Evolutionary conservation across 1,284 basidiomycete species (phyloP).

Genomic region (Rhizoctonia solani): DNA sequence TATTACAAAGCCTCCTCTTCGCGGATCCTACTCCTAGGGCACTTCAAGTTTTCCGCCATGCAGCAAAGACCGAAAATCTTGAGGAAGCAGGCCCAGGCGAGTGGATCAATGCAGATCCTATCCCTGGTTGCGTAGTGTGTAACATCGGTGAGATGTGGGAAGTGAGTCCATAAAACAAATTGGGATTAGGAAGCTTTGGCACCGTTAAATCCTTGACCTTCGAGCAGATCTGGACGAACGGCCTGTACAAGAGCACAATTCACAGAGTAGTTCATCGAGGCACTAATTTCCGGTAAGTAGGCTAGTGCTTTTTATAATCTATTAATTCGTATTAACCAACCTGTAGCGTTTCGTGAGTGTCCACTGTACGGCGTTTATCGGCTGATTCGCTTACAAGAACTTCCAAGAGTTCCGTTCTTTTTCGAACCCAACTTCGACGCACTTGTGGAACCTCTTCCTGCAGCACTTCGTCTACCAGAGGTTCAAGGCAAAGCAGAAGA

Average conservation of each 20-base stretch:
- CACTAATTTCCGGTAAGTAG: conserved; percentile 71
- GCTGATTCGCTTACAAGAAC: no score
- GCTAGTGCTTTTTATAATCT: conserved; percentile 41
- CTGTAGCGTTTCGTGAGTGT: conserved; percentile 62
- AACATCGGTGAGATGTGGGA: conserved; percentile 79
- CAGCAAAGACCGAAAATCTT: conserved; percentile 48
- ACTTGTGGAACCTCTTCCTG: conserved; percentile 60
- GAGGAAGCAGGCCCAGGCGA: conserved; percentile 53
- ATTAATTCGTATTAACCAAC: not conserved
- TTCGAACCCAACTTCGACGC: conserved; percentile 83
- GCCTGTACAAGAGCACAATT: conserved; percentile 74
- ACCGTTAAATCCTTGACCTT: no score
- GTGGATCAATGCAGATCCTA: conserved; percentile 80
- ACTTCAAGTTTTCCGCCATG: conserved; percentile 73
- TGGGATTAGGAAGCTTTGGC: not conserved
- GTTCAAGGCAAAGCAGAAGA: conserved; percentile 7
- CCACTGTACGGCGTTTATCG: not conserved
- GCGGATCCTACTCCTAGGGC: conserved; percentile 78
- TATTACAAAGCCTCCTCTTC: conserved; percentile 67
- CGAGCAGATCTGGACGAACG: conserved; percentile 75
- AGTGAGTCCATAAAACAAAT: conserved; percentile 7
- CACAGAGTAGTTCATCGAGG: conserved; percentile 77
- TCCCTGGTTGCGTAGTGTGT: conserved; percentile 76
- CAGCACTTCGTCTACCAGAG: conserved; percentile 53
- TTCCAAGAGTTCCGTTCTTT: conserved; percentile 84